phyloP scores from a whole-genome alignment of 75 land plant species.

The Larix kaempferi region DNA sequence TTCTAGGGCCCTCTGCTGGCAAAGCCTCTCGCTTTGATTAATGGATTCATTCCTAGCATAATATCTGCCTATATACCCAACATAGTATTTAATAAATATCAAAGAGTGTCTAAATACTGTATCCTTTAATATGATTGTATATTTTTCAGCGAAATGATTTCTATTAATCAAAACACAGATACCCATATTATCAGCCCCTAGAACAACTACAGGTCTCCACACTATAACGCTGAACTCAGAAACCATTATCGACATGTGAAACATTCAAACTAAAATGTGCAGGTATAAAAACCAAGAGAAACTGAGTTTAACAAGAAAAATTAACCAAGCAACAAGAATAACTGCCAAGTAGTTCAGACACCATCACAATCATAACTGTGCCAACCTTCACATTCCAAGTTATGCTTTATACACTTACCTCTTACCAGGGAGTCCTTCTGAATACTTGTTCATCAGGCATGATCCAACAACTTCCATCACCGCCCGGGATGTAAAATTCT shows the following conservation, averaged over 20 bases:
- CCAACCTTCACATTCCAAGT: background rate
- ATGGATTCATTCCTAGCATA: slow-evolving; percentile 95
- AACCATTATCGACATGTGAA: background rate
- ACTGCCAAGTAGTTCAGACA: background rate
- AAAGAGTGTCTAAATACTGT: background rate
- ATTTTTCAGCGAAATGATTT: background rate
- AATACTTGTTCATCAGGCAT: slow-evolving; percentile 92
- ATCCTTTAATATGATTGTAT: background rate
- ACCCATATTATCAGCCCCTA: background rate
- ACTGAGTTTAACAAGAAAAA: background rate
- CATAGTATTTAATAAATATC: background rate
- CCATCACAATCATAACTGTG: background rate
- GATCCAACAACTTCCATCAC: slow-evolving; percentile 97
- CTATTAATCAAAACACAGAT: background rate
- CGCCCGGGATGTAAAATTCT: slow-evolving; percentile 89
- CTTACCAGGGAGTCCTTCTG: slow-evolving; percentile 96
- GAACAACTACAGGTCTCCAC: background rate
- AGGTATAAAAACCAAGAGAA: background rate
- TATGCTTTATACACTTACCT: slow-evolving; percentile 33
- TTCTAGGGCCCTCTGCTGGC: slow-evolving; percentile 74
- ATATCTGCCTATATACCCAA: slow-evolving; percentile 41
- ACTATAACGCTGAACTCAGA: background rate
- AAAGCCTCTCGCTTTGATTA: slow-evolving; percentile 78
- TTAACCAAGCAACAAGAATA: background rate
- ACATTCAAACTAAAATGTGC: background rate